Percentiles rank a stretch among this genome's conserved stretches.
Evolutionary conservation across 2,329 filamentous ascomycete genomes (phyloP).

Genomic region (Zarea fungicola): DNA sequence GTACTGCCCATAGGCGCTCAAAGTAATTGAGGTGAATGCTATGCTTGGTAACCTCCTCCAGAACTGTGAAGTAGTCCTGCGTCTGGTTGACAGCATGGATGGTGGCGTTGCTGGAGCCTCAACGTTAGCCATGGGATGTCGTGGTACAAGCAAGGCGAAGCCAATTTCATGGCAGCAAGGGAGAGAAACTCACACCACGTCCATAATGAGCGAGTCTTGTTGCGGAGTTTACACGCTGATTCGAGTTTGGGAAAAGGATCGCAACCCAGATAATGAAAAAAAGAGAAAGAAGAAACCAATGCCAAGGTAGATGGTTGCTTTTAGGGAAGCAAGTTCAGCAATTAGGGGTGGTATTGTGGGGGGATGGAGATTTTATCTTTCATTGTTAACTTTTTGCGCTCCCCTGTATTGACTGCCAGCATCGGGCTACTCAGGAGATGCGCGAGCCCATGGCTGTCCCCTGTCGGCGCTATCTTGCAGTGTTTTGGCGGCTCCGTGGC

Average conservation of each 20-base stretch:
- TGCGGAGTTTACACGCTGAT: background rate
- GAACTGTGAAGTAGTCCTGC: constrained; percentile 50
- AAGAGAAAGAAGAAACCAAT: background rate
- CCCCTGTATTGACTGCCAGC: background rate
- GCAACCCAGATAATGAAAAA: constrained; percentile 6
- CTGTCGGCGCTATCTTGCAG: too few relatives aligned
- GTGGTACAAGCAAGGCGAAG: background rate
- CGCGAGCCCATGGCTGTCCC: too few relatives aligned
- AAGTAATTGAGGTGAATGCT: constrained; percentile 82
- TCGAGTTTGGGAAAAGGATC: background rate
- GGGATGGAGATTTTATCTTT: constrained; percentile 12
- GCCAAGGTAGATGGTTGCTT: constrained; percentile 4
- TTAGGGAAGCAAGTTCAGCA: background rate
- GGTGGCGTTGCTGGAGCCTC: constrained; percentile 44
- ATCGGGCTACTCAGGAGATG: constrained; percentile 2
- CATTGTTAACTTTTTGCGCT: constrained; percentile 9
- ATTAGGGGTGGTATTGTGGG: constrained; percentile 13
- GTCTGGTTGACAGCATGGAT: constrained; percentile 42
- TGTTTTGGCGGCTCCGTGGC: constrained; percentile 4
- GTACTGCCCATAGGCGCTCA: constrained; percentile 83
- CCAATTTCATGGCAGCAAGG: background rate
- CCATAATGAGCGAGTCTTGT: constrained; percentile 25
- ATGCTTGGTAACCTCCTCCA: constrained; percentile 61
- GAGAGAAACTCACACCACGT: constrained; percentile 25
- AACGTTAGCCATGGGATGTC: background rate